Base-by-base conservation (phyloP, 768 basidiomycete genomes). In the Amanita inopinata region DNA sequence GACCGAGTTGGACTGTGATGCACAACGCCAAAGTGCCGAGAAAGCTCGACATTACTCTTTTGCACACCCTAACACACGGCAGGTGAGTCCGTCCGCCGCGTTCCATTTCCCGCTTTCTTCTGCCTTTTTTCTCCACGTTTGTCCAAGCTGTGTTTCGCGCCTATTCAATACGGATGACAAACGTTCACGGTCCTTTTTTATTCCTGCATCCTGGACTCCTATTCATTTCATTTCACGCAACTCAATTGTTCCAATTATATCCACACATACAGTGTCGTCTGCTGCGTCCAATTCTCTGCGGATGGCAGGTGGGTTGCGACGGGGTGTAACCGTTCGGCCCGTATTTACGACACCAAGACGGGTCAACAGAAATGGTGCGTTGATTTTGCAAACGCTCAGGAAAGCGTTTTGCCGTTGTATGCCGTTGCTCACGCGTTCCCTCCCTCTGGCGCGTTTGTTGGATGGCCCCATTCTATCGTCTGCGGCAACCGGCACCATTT, bases 281-380 rank as follows among this genome's bases (percentile, higher is more conserved):
- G 94, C 59, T 96, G 93, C 56, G 94, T 98, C 14, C 78, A 83
- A 49, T 97, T 98, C 63, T 94, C 91, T 4, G 77, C 85, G 10
- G 91, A 98, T 58, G 94, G 94, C 20, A 86, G 84, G 58, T 86
- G 72, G 52, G 73, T 98, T 24, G 94, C 86, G 3, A 93, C 91
- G 12, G 92, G 92, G 11, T 94, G 88, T 62, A 94, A 96, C 60
- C 71, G 87, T 17, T 88, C 87, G 0, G 91, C 92, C 14, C 94
- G 96, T 60, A 91, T 99, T 46, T 98, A 87, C 56, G 91, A 97
- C 59, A 85, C 84, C 25, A 84, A 86, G 63, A 86, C 90, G 1
- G 94, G 94, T 0, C 57, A 53, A 7, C 89, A 88, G 62, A 85
- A 80, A 14, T 88, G 85, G 92, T 92, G 53, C 47, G 83, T 55